Conservation (phyloP, 1,139 yeast species). For the Kluyveromyces marxianus region DNA sequence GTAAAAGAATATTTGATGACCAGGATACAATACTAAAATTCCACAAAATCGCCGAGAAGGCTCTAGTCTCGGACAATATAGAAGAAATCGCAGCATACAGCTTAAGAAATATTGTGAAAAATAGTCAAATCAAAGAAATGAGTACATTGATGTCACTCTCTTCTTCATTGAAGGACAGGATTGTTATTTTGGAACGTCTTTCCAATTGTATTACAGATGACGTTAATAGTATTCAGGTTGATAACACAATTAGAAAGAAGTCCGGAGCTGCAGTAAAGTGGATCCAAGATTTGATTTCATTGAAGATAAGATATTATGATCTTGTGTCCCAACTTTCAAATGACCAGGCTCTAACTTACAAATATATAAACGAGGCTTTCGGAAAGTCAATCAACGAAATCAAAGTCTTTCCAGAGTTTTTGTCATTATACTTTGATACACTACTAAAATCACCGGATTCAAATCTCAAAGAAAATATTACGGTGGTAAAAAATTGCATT, state of each 20-base stretch:
- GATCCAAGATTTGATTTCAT: slow-evolving; percentile 53
- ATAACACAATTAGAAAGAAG: slow-evolving; percentile 29
- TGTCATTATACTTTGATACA: slow-evolving; percentile 66
- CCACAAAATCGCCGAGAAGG: slow-evolving; percentile 15
- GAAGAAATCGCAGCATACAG: slow-evolving; percentile 4
- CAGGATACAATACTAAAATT: slow-evolving; percentile 21
- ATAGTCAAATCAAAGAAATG: slow-evolving; percentile 2
- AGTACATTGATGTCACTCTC: slow-evolving; percentile 12
- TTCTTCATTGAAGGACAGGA: slow-evolving; percentile 13
- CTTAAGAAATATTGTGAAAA: slow-evolving; percentile 5
- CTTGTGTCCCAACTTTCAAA: slow-evolving; percentile 44
- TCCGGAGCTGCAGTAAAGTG: slow-evolving; percentile 52
- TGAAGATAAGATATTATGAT: slow-evolving; percentile 46
- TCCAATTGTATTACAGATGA: slow-evolving; percentile 40
- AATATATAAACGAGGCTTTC: slow-evolving; percentile 54
- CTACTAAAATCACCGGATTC: too few relatives aligned
- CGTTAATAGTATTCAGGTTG: slow-evolving; percentile 27
- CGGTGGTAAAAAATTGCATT: slow-evolving; percentile 36
- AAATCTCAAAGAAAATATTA: too few relatives aligned
- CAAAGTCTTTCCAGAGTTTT: slow-evolving; percentile 55
- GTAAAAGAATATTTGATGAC: slow-evolving; percentile 14
- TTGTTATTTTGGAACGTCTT: slow-evolving; percentile 33
- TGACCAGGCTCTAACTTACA: slow-evolving; percentile 43
- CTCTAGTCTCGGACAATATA: slow-evolving; percentile 20
- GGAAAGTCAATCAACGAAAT: slow-evolving; percentile 54